Conservation (phyloP, 495 filamentous ascomycete species). For the Darksidea phi region DNA sequence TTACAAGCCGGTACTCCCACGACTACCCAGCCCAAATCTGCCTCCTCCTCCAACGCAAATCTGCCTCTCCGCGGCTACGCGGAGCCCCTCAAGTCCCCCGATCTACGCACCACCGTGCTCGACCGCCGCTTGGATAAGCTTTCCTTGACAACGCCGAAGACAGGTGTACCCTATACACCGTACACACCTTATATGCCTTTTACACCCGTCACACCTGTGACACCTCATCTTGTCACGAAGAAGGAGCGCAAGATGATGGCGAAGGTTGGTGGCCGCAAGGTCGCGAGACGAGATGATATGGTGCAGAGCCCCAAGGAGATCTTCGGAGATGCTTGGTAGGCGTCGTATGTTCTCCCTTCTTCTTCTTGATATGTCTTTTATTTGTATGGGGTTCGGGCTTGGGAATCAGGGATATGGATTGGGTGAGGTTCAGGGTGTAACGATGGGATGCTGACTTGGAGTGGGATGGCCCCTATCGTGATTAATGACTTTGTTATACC, state of each 20-base stretch:
- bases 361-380: too few relatives aligned
- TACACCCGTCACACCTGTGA: conserved; percentile 82
- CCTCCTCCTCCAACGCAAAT: conserved; percentile 19
- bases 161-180: conserved; percentile 70
- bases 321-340: conserved; percentile 50
- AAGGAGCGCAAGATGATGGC: conserved; percentile 69
- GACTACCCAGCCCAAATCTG: conserved; percentile 8
- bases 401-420: too few relatives aligned
- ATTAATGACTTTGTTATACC: not conserved
- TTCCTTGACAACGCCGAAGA: conserved; percentile 62
- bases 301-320: conserved; percentile 57
- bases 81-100: conserved; percentile 53
- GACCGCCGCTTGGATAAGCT: conserved; percentile 59
- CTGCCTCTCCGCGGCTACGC: conserved; percentile 35
- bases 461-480: too few relatives aligned
- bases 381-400: too few relatives aligned
- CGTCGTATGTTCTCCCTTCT: too few relatives aligned
- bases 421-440: too few relatives aligned
- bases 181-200: conserved; percentile 93
- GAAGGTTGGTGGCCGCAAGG: conserved; percentile 58
- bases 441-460: too few relatives aligned
- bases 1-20: not conserved
- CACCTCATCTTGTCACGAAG: conserved; percentile 70
- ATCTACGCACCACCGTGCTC: conserved; percentile 51
- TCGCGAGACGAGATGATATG: conserved; percentile 55